Evolutionary conservation across 2,329 filamentous ascomycete species (phyloP), one percentile per base, ranked within the genome.

Genomic region (Hypoxylon rubiginosum): DNA sequence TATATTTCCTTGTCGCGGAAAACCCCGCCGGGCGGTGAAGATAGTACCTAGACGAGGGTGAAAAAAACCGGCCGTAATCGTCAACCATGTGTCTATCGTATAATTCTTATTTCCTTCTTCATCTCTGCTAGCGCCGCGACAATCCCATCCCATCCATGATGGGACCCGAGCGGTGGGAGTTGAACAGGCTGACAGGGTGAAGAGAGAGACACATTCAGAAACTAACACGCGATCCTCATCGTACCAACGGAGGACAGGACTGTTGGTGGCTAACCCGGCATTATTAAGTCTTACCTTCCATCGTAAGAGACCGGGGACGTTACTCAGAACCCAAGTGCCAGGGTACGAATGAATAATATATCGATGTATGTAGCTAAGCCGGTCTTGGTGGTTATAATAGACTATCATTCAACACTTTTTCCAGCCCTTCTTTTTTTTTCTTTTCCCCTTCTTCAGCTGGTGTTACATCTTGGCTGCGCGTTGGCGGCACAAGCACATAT

Each of bases 21-120:
- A 68, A 60, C 52, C 49, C 49, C 34, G 17, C 54, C 48, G 28
- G 53, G 58, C 59, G 66, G 55, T 54, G 51, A 59, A 51, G 26
- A 36, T 32, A 28, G 54, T 24, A 9, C 34, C 8, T 36, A 21
- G 45, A 45, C 53, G 49, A 65, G 51, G 51, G 53, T 46, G 26
- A 52, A 45, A 39, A 48, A 45, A 39, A 19, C 5, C 45, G 39
- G 39, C 51, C 58, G 58, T 62, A 39, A 39, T 39, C 34, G 17
- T 36, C 43, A 21, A 60, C 45, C 24, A 48, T 48, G 21, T 26
- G 13, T 24, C 21, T 24, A 24, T 17, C 43, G 19, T 46, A 46
- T 46, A 21, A 41, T 17, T 45, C 10, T 19, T 26, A 11, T 21
- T 17, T 43, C 39, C 9, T 17, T 10, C 41, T 11, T 13, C 10